phyloP scores from a whole-genome alignment of 2,329 filamentous ascomycete genomes.

The Laburnicola sp. region DNA sequence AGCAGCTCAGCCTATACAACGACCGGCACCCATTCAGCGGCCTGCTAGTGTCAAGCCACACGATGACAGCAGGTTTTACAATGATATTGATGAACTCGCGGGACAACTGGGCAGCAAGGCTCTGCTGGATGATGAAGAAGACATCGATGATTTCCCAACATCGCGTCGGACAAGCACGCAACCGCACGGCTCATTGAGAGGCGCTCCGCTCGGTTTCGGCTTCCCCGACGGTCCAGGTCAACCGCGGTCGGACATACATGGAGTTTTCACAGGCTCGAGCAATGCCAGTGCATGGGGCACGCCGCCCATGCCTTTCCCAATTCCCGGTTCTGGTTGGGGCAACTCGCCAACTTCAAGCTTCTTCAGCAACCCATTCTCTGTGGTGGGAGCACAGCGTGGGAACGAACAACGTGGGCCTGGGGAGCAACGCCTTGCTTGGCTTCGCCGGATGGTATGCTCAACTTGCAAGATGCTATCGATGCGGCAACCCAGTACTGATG shows the following conservation, averaged over 20 bases:
- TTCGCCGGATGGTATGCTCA: slow-evolving; percentile 67
- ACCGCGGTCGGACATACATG: slow-evolving; percentile 38
- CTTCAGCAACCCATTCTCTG: slow-evolving; percentile 40
- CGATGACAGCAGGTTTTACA: slow-evolving; percentile 48
- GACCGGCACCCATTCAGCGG: slow-evolving; percentile 84
- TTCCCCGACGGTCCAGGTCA: slow-evolving; percentile 41
- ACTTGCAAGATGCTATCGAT: slow-evolving; percentile 70
- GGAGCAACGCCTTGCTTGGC: slow-evolving; percentile 36
- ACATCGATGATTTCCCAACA: slow-evolving; percentile 64
- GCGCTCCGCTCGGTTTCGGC: slow-evolving; percentile 37
- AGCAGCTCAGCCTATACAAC: slow-evolving; percentile 72
- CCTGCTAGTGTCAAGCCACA: slow-evolving; percentile 71
- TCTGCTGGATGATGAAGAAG: slow-evolving; percentile 65
- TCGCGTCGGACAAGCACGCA: slow-evolving; percentile 47
- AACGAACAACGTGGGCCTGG: slow-evolving; percentile 31
- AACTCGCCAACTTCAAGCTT: slow-evolving; percentile 41
- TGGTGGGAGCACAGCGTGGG: slow-evolving; percentile 26
- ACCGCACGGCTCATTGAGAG: slow-evolving; percentile 34
- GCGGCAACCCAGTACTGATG: slow-evolving; percentile 54
- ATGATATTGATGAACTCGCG: slow-evolving; percentile 71
- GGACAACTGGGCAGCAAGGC: slow-evolving; percentile 89
- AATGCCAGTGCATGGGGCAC: slow-evolving; percentile 48
- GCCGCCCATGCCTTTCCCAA: slow-evolving; percentile 47
- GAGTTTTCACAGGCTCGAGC: slow-evolving; percentile 34
- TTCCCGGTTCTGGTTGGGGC: slow-evolving; percentile 46